Evolutionary conservation across 352 stramenopile species (phyloP).

Genomic region (Globisporangium mamillatum): DNA sequence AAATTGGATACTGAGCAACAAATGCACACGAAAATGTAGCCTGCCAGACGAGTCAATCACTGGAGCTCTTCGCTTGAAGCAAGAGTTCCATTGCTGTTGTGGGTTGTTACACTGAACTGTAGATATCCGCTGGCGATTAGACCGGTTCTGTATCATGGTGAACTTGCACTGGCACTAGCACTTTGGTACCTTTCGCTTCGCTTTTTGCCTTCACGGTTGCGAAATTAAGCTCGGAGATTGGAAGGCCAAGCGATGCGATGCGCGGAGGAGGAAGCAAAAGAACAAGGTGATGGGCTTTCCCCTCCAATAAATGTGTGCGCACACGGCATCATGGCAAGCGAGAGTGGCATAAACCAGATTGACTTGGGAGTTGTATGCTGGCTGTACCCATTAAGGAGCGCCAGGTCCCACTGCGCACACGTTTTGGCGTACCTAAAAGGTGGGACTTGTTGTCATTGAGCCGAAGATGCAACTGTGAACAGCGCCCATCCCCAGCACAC

Average conservation of each 20-base stretch:
- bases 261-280: too few species aligned
- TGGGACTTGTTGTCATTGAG: neutral
- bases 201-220: too few species aligned
- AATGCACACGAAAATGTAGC: neutral
- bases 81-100: too few species aligned
- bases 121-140: neutral
- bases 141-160: neutral
- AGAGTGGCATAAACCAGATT: conserved; percentile 2
- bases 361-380: conserved; percentile 4
- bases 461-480: too few species aligned
- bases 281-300: too few species aligned
- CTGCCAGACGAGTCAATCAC: neutral
- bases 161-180: neutral
- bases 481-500: neutral
- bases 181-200: neutral
- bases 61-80: neutral
- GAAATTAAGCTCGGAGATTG: neutral
- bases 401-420: neutral
- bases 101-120: neutral
- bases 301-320: neutral
- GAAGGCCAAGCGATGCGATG: neutral
- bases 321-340: neutral
- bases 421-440: neutral
- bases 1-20: neutral
- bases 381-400: neutral